Conservation (phyloP, 2,329 filamentous ascomycete species). For the Alternaria ventricosa region DNA sequence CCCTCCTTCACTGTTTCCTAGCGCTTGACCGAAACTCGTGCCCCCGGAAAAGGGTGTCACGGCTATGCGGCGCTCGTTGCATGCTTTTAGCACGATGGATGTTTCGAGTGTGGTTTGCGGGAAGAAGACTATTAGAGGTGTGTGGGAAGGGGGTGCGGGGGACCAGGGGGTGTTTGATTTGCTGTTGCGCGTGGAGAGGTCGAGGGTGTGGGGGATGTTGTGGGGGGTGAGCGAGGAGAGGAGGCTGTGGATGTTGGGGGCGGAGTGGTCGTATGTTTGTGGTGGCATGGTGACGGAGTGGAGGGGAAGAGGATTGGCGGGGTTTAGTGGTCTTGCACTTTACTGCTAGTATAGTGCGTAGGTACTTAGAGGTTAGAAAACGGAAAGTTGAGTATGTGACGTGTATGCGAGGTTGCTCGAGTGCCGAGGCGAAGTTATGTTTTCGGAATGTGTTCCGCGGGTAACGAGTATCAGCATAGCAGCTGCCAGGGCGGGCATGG, state of each 20-base stretch:
- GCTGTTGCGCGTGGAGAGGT: conserved; percentile 8
- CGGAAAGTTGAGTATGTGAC: no score
- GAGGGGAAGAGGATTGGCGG: background rate
- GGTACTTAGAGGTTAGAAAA: no score
- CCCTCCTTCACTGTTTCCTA: conserved; percentile 77
- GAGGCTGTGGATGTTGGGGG: conserved; percentile 13
- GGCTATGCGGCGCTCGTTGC: conserved; percentile 76
- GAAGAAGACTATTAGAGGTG: conserved; percentile 68
- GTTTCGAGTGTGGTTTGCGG: conserved; percentile 80
- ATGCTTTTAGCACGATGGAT: conserved; percentile 80
- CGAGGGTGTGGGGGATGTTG: conserved; percentile 17
- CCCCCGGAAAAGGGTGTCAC: conserved; percentile 88
- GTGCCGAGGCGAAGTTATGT: background rate
- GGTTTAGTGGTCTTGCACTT: no score
- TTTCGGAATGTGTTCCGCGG: background rate
- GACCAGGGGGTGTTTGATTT: conserved; percentile 37
- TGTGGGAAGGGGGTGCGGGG: conserved; percentile 34
- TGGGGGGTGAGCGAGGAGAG: background rate
- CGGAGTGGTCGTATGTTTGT: conserved; percentile 22
- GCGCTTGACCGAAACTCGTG: conserved; percentile 87
- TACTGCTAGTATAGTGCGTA: no score
- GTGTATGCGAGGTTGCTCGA: no score
- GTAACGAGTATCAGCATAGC: background rate
- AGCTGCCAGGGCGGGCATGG: background rate
- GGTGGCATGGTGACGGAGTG: background rate